A percentile compares a stretch with the other conserved stretches of the same genome.
These are phyloP conservation scores for Moesziomyces parantarcticus DNA, from an alignment of 1,284 basidiomycete species.

Conservation along the genomic window DNA sequence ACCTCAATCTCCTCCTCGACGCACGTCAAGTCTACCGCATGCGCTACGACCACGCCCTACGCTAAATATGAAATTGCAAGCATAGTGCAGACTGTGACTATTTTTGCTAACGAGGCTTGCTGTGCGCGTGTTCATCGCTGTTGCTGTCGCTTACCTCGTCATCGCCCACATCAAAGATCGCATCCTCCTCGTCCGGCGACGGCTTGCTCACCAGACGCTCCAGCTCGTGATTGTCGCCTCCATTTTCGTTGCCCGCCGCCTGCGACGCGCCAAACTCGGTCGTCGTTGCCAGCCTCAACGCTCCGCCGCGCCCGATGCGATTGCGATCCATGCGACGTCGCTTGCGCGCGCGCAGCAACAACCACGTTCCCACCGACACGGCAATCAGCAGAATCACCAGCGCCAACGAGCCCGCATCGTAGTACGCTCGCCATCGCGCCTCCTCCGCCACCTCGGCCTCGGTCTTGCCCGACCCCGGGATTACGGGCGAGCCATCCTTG, in stretches of 20 bases:
- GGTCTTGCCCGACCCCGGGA: conserved; percentile 69
- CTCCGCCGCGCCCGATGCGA: conserved; percentile 30
- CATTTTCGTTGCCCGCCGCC: conserved; percentile 60
- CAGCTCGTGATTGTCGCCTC: conserved; percentile 42
- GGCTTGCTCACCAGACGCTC: conserved; percentile 42
- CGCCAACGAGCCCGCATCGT: conserved; percentile 85
- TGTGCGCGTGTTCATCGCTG: background rate
- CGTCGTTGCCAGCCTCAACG: conserved; percentile 26
- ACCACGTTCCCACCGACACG: conserved; percentile 77
- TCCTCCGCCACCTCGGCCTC: conserved; percentile 63
- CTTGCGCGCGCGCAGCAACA: conserved; percentile 78
- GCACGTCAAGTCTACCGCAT: conserved; percentile 51
- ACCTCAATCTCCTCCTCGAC: conserved; percentile 50
- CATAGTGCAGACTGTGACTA: background rate
- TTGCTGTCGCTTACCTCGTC: conserved; percentile 57
- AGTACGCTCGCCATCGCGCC: conserved; percentile 61
- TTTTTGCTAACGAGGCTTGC: background rate
- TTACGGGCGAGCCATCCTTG: conserved; percentile 64
- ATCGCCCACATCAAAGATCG: conserved; percentile 71
- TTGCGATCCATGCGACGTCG: conserved; percentile 24
- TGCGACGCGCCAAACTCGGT: conserved; percentile 19
- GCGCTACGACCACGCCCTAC: conserved; percentile 49
- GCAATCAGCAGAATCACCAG: conserved; percentile 82
- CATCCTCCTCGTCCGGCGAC: conserved; percentile 42
- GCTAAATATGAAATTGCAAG: conserved; percentile 3